Percentiles rank a stretch among this genome's conserved stretches.
Conservation (phyloP, 78 protist genomes). For the Acrasis kona region DNA sequence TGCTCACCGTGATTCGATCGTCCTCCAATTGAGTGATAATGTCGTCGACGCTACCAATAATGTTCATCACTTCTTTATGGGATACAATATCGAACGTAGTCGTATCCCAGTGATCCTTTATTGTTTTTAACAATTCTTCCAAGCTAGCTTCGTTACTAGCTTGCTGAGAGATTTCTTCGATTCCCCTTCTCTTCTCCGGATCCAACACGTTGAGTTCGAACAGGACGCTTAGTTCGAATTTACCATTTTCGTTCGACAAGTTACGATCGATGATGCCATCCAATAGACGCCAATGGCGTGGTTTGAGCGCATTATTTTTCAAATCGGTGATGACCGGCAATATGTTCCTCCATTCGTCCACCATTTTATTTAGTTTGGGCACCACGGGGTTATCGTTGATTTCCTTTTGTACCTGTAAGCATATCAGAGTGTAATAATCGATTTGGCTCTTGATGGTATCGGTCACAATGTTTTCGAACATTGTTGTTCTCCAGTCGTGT, state of each 20-base stretch:
- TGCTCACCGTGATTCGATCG: slow-evolving; percentile 26
- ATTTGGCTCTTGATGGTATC: background rate
- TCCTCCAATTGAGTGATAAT: slow-evolving; percentile 29
- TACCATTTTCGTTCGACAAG: background rate
- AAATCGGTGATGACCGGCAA: slow-evolving; percentile 14
- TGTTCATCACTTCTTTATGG: no score
- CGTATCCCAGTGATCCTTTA: no score
- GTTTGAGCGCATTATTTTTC: slow-evolving; percentile 22
- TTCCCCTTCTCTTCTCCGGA: no score
- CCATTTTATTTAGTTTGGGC: background rate
- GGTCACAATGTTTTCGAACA: slow-evolving; percentile 7
- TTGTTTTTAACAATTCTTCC: no score
- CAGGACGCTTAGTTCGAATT: slow-evolving; percentile 25
- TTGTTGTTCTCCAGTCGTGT: background rate
- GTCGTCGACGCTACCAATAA: slow-evolving; percentile 59
- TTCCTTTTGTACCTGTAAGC: background rate
- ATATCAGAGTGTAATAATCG: background rate
- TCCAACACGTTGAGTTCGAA: slow-evolving; percentile 1
- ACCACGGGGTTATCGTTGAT: slow-evolving; percentile 12
- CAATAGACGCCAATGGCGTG: slow-evolving; percentile 27
- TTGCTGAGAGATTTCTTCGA: slow-evolving; percentile 26
- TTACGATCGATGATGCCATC: background rate
- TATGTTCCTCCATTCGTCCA: background rate
- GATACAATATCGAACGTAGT: no score
- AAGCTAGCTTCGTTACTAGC: no score